These are phyloP conservation scores for Priceomyces medius DNA, from an alignment of 805 yeast species.

Conservation along the genomic window DNA sequence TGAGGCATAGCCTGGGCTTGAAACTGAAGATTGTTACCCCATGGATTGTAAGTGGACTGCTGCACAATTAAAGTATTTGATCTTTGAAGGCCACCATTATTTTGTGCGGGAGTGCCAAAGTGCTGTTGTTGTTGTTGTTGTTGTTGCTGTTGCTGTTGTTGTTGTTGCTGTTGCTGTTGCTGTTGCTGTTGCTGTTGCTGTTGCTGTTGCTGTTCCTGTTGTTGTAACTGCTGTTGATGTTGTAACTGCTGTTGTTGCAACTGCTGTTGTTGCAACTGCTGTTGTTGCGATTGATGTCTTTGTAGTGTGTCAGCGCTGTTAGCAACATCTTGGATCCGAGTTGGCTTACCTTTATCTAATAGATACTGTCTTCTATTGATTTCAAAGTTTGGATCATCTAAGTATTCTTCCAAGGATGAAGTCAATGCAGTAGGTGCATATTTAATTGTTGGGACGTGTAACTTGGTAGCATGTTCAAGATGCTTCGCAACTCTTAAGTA, in stretches of 20 bases:
- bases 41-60: constrained; percentile 41
- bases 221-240: constrained; percentile 2
- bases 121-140: background rate
- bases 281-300: constrained; percentile 1
- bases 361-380: constrained; percentile 73
- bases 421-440: constrained; percentile 97
- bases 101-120: background rate
- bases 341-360: constrained; percentile 44
- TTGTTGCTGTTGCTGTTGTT: background rate
- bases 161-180: constrained; percentile 5
- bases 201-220: constrained; percentile 1
- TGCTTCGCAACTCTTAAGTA: constrained; percentile 88
- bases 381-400: constrained; percentile 84
- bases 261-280: constrained; percentile 4
- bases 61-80: constrained; percentile 31
- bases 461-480: constrained; percentile 78
- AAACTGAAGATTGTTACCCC: constrained; percentile 23
- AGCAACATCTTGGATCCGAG: background rate
- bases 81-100: constrained; percentile 13
- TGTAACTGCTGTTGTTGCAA: constrained; percentile 4
- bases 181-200: constrained; percentile 7
- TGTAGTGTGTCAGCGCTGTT: background rate
- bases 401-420: constrained; percentile 80
- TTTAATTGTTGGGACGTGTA: constrained; percentile 91
- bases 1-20: constrained; percentile 1